phyloP scores from a whole-genome alignment of 169 alveolate genomes.

The Toxoplasma gondii region DNA sequence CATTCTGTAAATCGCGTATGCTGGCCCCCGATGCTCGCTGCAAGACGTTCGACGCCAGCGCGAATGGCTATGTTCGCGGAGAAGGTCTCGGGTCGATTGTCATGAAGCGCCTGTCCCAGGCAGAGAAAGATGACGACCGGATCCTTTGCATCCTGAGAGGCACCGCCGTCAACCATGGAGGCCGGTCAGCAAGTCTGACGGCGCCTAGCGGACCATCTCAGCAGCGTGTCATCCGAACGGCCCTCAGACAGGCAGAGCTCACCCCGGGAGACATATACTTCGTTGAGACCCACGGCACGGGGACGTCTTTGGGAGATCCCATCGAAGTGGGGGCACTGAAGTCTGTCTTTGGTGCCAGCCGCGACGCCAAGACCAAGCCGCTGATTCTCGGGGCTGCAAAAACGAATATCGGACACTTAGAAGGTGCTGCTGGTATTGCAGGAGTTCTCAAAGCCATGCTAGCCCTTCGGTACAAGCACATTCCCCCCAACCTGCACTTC shows the following conservation, averaged over 20 bases:
- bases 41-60: constrained; percentile 81
- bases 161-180: constrained; percentile 81
- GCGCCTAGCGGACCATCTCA: constrained; percentile 84
- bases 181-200: constrained; percentile 79
- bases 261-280: constrained; percentile 71
- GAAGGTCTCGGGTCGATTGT: constrained; percentile 79
- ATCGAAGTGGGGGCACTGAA: constrained; percentile 79
- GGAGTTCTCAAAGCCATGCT: constrained; percentile 79
- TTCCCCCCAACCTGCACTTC: constrained; percentile 82
- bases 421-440: constrained; percentile 84
- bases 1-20: constrained; percentile 83
- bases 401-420: constrained; percentile 85
- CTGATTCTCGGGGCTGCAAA: constrained; percentile 82
- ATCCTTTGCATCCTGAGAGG: constrained; percentile 75
- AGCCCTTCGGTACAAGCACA: constrained; percentile 70
- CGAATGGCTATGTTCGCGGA: constrained; percentile 82
- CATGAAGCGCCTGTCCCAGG: constrained; percentile 70
- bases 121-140: constrained; percentile 66
- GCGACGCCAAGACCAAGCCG: constrained; percentile 75
- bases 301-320: constrained; percentile 81
- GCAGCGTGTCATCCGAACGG: constrained; percentile 78
- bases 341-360: constrained; percentile 71
- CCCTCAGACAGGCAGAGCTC: constrained; percentile 72
- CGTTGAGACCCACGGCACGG: constrained; percentile 83
- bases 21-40: constrained; percentile 80